These are phyloP conservation scores for Neonectria magnoliae DNA, from an alignment of 2,329 filamentous ascomycete species.

Conservation along the genomic window DNA sequence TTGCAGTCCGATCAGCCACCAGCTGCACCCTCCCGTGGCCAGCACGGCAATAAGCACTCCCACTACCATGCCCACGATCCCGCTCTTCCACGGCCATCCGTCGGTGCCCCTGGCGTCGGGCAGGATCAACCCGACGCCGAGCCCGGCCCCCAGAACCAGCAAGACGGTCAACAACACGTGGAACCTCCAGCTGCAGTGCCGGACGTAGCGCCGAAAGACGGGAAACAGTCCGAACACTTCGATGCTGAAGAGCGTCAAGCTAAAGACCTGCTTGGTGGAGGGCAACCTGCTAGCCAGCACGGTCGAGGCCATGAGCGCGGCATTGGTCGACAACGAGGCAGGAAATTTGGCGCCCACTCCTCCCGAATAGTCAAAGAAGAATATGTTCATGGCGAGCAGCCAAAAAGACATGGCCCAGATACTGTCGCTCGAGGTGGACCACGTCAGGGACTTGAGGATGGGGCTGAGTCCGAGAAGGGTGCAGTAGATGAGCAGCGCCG, in stretches of 20 bases:
- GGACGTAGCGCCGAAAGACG: constrained; percentile 91
- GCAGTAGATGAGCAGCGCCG: constrained; percentile 90
- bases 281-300: constrained; percentile 90
- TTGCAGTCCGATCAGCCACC: constrained; percentile 97
- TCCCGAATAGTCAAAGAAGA: constrained; percentile 96
- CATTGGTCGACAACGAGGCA: constrained; percentile 87
- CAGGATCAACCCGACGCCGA: constrained; percentile 75
- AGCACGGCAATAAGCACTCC: constrained; percentile 79
- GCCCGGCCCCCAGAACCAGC: constrained; percentile 82
- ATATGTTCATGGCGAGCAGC: constrained; percentile 93
- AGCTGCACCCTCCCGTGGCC: constrained; percentile 92
- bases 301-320: constrained; percentile 94
- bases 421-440: constrained; percentile 89
- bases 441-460: constrained; percentile 95
- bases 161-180: constrained; percentile 80
- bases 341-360: constrained; percentile 71
- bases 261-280: constrained; percentile 93
- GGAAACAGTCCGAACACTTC: constrained; percentile 97
- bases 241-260: constrained; percentile 93
- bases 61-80: constrained; percentile 77
- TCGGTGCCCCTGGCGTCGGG: constrained; percentile 53
- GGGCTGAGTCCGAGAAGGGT: constrained; percentile 91
- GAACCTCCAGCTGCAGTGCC: constrained; percentile 82
- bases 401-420: constrained; percentile 98
- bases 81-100: constrained; percentile 62